Percentiles rank a stretch among this genome's conserved stretches.
Conservation (phyloP, 345 rosid species). For the Syzygium oleosum region DNA sequence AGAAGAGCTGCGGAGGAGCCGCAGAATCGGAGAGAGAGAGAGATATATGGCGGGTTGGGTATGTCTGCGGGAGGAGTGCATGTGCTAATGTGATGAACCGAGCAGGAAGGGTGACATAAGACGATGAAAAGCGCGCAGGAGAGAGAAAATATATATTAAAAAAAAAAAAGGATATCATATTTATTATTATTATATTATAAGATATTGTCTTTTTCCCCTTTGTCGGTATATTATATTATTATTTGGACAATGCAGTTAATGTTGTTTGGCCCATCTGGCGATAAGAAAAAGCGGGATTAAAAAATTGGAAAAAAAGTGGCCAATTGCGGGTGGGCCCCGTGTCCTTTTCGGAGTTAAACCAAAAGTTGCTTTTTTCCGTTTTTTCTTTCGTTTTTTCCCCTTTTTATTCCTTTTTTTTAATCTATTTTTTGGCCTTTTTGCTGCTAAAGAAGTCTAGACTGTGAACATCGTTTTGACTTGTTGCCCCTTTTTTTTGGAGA, state of each 20-base stretch:
- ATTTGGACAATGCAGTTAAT: not conserved
- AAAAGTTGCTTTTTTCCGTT: constrained; percentile 8
- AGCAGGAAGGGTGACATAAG: constrained; percentile 34
- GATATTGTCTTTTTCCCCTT: not conserved
- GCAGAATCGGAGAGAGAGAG: not conserved
- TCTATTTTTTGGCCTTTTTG: not conserved
- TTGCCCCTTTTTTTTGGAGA: not conserved
- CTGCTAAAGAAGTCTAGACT: not conserved
- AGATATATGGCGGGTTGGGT: not conserved
- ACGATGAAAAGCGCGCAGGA: constrained; percentile 40
- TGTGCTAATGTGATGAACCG: not conserved
- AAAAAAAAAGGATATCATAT: too few species aligned
- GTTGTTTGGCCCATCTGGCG: not conserved
- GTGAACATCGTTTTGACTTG: not conserved
- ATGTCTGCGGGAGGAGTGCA: not conserved
- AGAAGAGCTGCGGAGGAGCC: not conserved
- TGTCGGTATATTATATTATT: not conserved
- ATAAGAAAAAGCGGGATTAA: not conserved
- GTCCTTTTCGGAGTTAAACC: constrained; percentile 31
- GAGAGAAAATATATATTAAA: not conserved
- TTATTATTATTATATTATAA: not conserved
- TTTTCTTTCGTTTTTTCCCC: not conserved
- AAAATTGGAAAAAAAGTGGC: not conserved
- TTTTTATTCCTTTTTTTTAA: not conserved
- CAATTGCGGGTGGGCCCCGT: constrained; percentile 41